Conservation (phyloP, 176 grass and related monocot genomes). For the Pontederia paniculata region DNA sequence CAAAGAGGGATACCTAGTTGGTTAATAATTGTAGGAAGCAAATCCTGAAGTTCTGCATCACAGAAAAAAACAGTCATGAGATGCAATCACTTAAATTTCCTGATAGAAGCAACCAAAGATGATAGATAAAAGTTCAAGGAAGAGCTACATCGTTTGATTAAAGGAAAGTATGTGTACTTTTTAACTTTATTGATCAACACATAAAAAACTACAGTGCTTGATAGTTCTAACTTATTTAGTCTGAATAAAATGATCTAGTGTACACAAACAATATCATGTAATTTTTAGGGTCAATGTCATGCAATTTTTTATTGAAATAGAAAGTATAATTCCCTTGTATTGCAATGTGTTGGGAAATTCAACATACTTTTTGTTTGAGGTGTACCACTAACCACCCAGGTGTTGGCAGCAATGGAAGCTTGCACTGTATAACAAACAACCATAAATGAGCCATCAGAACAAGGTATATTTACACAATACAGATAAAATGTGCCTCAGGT, state of each 20-base stretch:
- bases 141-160: background rate
- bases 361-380: slow-evolving; percentile 93
- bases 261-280: too few species aligned
- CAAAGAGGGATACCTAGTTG: slow-evolving; percentile 86
- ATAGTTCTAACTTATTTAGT: too few species aligned
- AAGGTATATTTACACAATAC: background rate
- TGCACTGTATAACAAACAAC: slow-evolving; percentile 50
- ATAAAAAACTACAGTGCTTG: too few species aligned
- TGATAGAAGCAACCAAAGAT: background rate
- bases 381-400: slow-evolving; percentile 95
- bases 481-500: background rate
- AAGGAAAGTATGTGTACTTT: too few species aligned
- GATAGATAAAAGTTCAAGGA: background rate
- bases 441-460: slow-evolving; percentile 21
- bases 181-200: too few species aligned
- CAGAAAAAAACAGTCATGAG: slow-evolving; percentile 4
- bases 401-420: slow-evolving; percentile 92
- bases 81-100: background rate
- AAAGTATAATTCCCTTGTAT: background rate
- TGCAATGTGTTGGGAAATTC: background rate
- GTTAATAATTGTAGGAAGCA: slow-evolving; percentile 88
- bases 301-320: background rate
- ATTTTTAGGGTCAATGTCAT: too few species aligned
- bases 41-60: slow-evolving; percentile 76
- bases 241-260: too few species aligned